Evolutionary conservation across 2,329 filamentous ascomycete species (phyloP).

Genomic region (Botrytis aclada): DNA sequence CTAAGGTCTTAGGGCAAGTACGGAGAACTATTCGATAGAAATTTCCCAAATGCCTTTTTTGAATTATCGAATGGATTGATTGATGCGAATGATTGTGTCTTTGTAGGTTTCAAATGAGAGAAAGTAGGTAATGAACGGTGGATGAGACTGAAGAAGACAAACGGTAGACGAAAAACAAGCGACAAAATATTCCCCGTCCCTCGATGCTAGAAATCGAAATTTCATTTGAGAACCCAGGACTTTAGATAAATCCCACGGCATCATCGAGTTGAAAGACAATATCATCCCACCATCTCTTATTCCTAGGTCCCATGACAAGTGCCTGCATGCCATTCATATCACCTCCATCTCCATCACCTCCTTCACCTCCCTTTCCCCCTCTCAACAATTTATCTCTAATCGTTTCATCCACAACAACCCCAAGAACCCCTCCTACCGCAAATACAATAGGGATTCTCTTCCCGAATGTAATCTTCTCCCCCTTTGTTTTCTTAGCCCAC

Average conservation of each 20-base stretch:
- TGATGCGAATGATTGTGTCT: too few relatives aligned
- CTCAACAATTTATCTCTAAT: neutral
- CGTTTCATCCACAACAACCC: conserved; percentile 50
- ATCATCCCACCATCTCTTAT: conserved; percentile 60
- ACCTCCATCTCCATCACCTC: conserved; percentile 17
- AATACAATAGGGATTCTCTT: conserved; percentile 96
- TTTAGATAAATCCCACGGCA: neutral
- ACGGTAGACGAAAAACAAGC: neutral
- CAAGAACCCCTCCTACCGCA: conserved; percentile 78
- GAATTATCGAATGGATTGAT: too few relatives aligned
- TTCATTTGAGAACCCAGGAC: neutral
- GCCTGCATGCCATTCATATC: conserved; percentile 37
- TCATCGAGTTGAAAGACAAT: neutral
- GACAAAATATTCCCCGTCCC: neutral
- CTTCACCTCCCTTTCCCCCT: neutral
- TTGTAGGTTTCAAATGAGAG: neutral
- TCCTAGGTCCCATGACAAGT: conserved; percentile 62
- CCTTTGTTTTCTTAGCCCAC: neutral
- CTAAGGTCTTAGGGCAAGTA: neutral
- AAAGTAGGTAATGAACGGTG: neutral
- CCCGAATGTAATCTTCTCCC: conserved; percentile 52
- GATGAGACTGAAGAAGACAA: neutral
- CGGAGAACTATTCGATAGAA: neutral
- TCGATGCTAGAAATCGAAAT: neutral
- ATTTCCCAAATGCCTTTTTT: too few relatives aligned